phyloP scores from a whole-genome alignment of 768 basidiomycete genomes.

The Trametes cingulata region DNA sequence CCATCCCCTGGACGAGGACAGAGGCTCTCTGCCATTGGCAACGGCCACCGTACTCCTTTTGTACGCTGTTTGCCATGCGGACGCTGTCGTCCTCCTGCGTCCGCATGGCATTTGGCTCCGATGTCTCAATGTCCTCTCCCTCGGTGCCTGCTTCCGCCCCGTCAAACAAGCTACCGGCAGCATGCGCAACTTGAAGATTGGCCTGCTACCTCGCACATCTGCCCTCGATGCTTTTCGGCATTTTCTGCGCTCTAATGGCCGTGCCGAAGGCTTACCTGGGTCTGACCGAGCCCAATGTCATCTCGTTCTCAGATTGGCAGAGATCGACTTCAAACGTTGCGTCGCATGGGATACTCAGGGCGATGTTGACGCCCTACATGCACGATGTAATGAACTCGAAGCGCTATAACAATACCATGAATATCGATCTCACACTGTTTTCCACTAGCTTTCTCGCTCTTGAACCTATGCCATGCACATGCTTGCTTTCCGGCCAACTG shows the following conservation, averaged over 20 bases:
- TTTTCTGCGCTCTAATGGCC: neutral
- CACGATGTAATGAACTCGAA: too few relatives aligned
- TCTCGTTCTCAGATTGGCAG: neutral
- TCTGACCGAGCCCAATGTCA: neutral
- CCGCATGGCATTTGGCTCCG: neutral
- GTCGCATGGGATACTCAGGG: neutral
- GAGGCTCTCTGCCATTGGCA: neutral
- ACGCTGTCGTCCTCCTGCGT: neutral
- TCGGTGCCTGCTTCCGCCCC: neutral
- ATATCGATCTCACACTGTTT: too few relatives aligned
- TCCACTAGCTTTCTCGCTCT: too few relatives aligned
- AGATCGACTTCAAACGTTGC: neutral
- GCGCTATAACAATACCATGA: too few relatives aligned
- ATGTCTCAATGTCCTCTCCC: neutral
- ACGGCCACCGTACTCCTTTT: neutral
- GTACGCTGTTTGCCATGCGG: neutral
- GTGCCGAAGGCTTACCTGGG: neutral
- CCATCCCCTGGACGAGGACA: neutral
- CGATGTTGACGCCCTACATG: too few relatives aligned
- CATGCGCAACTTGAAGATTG: neutral
- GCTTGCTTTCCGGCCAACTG: too few relatives aligned
- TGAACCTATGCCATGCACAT: too few relatives aligned
- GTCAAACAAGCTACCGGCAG: conserved; percentile 1
- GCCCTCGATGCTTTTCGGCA: neutral
- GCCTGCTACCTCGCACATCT: neutral